phyloP scores from a whole-genome alignment of 1,139 yeast species.

The Candida tunisiensis region DNA sequence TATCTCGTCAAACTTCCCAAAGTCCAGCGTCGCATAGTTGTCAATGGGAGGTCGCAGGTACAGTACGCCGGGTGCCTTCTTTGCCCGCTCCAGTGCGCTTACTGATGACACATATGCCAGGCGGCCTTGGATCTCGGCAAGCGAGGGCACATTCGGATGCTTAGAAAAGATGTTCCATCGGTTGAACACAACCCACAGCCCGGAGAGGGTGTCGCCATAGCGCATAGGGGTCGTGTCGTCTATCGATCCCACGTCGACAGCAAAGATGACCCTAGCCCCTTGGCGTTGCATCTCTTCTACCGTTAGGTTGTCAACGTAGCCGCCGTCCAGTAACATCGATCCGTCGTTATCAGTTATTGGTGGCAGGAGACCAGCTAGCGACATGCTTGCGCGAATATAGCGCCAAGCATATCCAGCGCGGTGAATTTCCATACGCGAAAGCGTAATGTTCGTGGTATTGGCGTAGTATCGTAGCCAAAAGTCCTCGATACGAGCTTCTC shows the following conservation, averaged over 20 bases:
- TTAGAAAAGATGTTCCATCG: conserved; percentile 82
- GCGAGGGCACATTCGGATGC: conserved; percentile 79
- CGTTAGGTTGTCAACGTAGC: conserved; percentile 86
- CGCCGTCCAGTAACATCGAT: conserved; percentile 88
- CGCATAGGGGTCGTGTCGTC: conserved; percentile 85
- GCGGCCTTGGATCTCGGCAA: conserved; percentile 90
- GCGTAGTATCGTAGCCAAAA: conserved; percentile 85
- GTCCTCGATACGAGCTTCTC: conserved; percentile 84
- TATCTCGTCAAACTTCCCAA: conserved; percentile 83
- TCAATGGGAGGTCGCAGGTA: conserved; percentile 92
- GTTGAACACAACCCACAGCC: conserved; percentile 79
- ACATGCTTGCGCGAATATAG: conserved; percentile 90
- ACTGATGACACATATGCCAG: conserved; percentile 93
- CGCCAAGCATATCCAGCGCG: conserved; percentile 91
- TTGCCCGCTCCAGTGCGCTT: conserved; percentile 79
- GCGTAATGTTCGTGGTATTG: conserved; percentile 92
- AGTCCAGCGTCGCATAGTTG: conserved; percentile 78
- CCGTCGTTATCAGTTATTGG: conserved; percentile 73
- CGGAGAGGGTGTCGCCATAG: conserved; percentile 87
- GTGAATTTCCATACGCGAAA: conserved; percentile 90
- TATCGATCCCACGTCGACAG: conserved; percentile 94
- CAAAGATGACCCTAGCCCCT: conserved; percentile 79
- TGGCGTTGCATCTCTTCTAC: conserved; percentile 72
- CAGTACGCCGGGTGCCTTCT: conserved; percentile 70
- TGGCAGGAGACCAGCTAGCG: conserved; percentile 85